A percentile compares a stretch with the other conserved stretches of the same genome.
These are phyloP conservation scores for Rosa persica DNA, from an alignment of 306 rosid genomes.

Conservation along the genomic window DNA sequence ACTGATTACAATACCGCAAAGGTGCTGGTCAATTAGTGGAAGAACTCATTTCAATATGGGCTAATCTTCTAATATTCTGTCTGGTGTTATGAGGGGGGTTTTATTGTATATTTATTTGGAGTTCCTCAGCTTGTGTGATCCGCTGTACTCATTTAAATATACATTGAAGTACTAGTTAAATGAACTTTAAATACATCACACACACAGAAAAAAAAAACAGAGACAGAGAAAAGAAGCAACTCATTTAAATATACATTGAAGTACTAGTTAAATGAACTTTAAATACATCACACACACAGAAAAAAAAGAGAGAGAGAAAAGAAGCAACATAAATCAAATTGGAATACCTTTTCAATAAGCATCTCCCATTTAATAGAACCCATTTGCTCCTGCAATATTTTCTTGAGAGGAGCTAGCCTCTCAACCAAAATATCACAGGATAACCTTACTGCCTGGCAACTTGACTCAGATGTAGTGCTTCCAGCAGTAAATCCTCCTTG, in stretches of 20 bases:
- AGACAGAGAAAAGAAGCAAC: not conserved
- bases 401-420: slow-evolving; percentile 64
- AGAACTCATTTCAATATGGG: not conserved
- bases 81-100: not conserved
- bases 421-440: slow-evolving; percentile 77
- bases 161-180: not conserved
- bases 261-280: too few relatives aligned
- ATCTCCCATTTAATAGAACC: slow-evolving; percentile 68
- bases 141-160: not conserved
- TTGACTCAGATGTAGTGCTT: slow-evolving; percentile 93
- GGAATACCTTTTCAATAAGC: slow-evolving; percentile 69
- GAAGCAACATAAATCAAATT: not conserved
- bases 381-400: slow-evolving; percentile 52
- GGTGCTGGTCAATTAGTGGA: not conserved
- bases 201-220: not conserved
- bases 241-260: too few relatives aligned
- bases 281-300: not conserved
- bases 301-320: not conserved
- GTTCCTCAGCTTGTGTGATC: not conserved
- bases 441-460: slow-evolving; percentile 84
- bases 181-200: not conserved
- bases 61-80: not conserved
- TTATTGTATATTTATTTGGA: not conserved
- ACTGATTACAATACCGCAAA: not conserved
- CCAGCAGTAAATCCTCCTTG: slow-evolving; percentile 92